These are phyloP conservation scores for Psidium friedrichsthalianum DNA, from an alignment of 345 rosid species.

Conservation along the genomic window DNA sequence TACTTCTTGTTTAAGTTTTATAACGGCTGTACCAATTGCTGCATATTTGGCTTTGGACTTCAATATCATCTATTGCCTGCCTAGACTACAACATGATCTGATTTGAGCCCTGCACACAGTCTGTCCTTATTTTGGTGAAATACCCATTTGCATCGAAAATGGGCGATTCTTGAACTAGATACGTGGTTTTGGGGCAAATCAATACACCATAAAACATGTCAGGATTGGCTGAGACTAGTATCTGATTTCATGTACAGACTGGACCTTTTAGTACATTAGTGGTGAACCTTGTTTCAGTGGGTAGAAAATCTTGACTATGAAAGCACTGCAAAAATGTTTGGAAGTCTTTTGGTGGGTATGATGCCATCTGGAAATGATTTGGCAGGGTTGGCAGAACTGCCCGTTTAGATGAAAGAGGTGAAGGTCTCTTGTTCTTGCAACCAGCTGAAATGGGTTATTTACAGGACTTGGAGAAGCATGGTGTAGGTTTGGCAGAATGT, in stretches of 20 bases:
- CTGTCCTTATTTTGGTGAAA: neutral
- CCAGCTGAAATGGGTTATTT: constrained; percentile 80
- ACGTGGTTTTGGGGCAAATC: neutral
- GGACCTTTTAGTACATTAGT: neutral
- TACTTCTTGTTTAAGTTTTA: neutral
- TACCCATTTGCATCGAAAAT: neutral
- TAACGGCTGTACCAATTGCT: neutral
- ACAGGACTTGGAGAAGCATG: constrained; percentile 76
- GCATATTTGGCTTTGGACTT: neutral
- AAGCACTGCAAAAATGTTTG: neutral
- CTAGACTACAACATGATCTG: neutral
- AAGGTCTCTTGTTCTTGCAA: constrained; percentile 75
- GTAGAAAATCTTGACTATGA: neutral
- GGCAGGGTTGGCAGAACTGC: constrained; percentile 98
- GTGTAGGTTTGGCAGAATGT: constrained; percentile 62
- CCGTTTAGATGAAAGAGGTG: constrained; percentile 88
- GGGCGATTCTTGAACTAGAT: neutral
- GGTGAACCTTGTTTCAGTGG: neutral
- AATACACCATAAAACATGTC: neutral
- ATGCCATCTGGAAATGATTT: constrained; percentile 5
- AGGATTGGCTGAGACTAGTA: neutral
- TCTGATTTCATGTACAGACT: neutral
- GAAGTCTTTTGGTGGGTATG: neutral
- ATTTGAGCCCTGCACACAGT: neutral
- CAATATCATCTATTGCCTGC: neutral